Evolutionary conservation across 768 basidiomycete genomes (phyloP).

Genomic region (Clavulina sp.): DNA sequence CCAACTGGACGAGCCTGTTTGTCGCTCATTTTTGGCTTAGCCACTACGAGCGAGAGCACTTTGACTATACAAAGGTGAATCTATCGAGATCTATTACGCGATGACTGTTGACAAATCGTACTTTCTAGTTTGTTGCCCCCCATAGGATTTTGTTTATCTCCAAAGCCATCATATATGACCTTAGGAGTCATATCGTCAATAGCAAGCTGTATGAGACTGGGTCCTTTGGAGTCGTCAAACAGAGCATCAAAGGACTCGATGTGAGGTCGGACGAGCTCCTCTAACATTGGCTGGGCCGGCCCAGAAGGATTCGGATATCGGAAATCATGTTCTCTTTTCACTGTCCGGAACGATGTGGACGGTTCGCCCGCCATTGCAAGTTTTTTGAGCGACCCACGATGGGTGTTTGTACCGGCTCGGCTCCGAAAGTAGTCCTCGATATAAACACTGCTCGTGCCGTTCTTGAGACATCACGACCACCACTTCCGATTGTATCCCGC

Average conservation of each 20-base stretch:
- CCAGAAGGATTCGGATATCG: slow-evolving; percentile 51
- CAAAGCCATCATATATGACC: slow-evolving; percentile 77
- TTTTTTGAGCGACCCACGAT: no score
- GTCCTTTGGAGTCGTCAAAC: slow-evolving; percentile 80
- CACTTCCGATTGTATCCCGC: no score
- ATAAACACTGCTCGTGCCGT: no score
- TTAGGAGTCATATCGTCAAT: slow-evolving; percentile 76
- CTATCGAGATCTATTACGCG: neutral
- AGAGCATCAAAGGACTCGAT: slow-evolving; percentile 93
- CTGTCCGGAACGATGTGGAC: slow-evolving; percentile 57
- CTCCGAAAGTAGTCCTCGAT: no score
- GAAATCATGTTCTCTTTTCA: slow-evolving; percentile 62
- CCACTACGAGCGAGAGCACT: slow-evolving; percentile 73
- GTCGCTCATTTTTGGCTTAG: slow-evolving; percentile 73
- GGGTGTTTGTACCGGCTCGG: no score
- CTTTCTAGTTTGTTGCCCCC: slow-evolving; percentile 74
- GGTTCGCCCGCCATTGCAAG: no score
- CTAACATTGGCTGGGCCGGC: slow-evolving; percentile 61
- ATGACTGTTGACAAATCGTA: slow-evolving; percentile 27
- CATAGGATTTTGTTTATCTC: no score
- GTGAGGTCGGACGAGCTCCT: slow-evolving; percentile 86
- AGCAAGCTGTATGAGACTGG: slow-evolving; percentile 60
- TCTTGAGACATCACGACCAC: no score
- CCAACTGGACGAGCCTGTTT: slow-evolving; percentile 39
- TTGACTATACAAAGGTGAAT: slow-evolving; percentile 40